Evolutionary conservation across 2,329 filamentous ascomycete species (phyloP), one percentile per base, ranked within the genome.

Genomic region (Claviceps digitariae): DNA sequence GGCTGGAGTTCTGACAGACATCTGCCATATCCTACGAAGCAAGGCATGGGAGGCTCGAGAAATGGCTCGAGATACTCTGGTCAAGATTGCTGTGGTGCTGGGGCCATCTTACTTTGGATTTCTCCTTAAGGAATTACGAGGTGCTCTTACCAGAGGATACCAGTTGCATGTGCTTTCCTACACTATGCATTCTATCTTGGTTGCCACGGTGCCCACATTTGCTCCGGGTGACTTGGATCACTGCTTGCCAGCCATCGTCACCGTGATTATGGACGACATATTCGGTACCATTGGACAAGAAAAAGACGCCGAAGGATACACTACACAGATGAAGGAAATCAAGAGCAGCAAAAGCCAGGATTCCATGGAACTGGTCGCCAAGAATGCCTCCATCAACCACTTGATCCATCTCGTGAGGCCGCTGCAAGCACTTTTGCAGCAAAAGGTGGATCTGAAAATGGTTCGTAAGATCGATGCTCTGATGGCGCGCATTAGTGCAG

Each of bases 281-380:
- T 98, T 98, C 64, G 94, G 94, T 31, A 81, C 83, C 6, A 86
- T 86, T 36, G 93, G 93, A 2, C 87, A 95, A 69, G 91, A 98
- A 64, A 98, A 98, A 69, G 93, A 98, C 62, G 91, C 91, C 0
- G 90, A 96, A 61, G 93, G 90, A 52, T 98, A 98, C 66, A 84
- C 86, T 53, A 95, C 83, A 65, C 87, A 91, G 68, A 96, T 94
- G 84, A 95, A 94, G 68, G 93, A 98, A 70, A 85, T 98, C 54
- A 97, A 95, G 73, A 93, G 87, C 68, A 96, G 87, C 74, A 98
- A 97, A 74, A 96, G 90, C 65, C 95, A 90, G 63, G 94, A 98
- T 64, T 95, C 93, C 0, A 94, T 97, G 84, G 91, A 97, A 67
- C 75, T 97, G 17, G 77, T 97, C 58, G 86, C 93, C 27, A 87